Base-by-base conservation (phyloP, 139 green algal species). In the Picocystis salinarum region DNA sequence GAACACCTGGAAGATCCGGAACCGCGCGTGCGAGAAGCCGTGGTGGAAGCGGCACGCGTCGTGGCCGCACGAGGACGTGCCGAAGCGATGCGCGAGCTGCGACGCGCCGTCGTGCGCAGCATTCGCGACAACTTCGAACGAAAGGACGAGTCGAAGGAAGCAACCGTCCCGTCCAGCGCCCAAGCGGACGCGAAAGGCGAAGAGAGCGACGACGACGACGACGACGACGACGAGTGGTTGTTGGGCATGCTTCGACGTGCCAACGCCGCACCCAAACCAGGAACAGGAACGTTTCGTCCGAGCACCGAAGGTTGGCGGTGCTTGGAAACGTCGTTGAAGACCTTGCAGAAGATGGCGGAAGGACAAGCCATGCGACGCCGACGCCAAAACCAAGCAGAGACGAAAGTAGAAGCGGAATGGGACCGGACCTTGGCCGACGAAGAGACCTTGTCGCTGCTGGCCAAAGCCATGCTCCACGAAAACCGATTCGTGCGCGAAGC, bases 401-500 rank as follows among this genome's bases (percentile, higher is more conserved):
- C 39, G 13, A 5, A 27, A 7, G 6, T 20, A 1, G 31, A 26
- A 4, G 20, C 53, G 23, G 42, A 58, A 34, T 17, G 45, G 13
- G 41, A 28, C 13, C n/a, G n/a, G n/a, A n/a, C n/a, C n/a, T n/a
- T n/a, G n/a, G n/a, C n/a, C n/a, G n/a, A 39, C 52, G 33, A 36
- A 28, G 23, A 52, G 45, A 34, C 55, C 48, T 2, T 42, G 48
- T 0, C 41, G 47, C 4, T 66, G 10, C 26, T 67, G 13, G 66
- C 69, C 56, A 56, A 51, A 23, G 61, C 66, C 0, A 34, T 82
- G 48, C 50, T 62, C 23, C 82, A 93, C 59, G 64, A 73, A 27
- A 93, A 93, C 55, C 66, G 83, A 34, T 94, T 91, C 52, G 71
- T 94, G 42, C 66, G 83, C 3, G 81, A 91, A 63, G 73, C 64